These are phyloP conservation scores for Nicotiana attenuata DNA, from an alignment of 257 asterid genomes.

Conservation along the genomic window DNA sequence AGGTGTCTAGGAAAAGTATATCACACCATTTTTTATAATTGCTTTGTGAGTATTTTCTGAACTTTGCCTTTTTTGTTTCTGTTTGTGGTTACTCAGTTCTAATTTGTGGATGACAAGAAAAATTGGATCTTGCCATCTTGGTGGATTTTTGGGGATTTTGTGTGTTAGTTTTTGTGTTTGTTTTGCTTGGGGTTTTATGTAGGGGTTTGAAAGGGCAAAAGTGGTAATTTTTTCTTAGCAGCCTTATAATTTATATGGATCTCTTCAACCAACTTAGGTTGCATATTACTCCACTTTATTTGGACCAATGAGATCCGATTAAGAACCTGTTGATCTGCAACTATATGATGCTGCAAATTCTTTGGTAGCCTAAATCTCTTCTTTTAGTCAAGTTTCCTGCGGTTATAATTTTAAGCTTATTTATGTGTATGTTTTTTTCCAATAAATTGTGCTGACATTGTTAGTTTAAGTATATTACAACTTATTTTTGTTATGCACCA, in stretches of 20 bases:
- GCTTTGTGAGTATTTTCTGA: no score
- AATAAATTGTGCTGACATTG: not conserved
- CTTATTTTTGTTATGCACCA: not conserved
- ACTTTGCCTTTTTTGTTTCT: no score
- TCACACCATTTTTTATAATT: no score
- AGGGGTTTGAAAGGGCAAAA: not conserved
- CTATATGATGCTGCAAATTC: not conserved
- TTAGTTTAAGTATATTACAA: not conserved
- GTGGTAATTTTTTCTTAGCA: not conserved
- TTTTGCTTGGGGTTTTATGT: not conserved
- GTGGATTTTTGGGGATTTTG: not conserved
- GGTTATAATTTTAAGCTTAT: not conserved
- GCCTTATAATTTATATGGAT: not conserved
- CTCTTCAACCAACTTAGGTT: not conserved
- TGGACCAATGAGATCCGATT: not conserved
- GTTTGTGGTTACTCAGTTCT: not conserved
- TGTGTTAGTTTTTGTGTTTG: conserved; percentile 9
- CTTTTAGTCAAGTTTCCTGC: not conserved
- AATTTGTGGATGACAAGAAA: not conserved
- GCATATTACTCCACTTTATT: not conserved
- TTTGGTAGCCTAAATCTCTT: not conserved
- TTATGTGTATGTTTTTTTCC: not conserved
- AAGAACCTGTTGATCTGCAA: not conserved
- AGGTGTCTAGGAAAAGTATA: no score
- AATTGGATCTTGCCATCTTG: not conserved